phyloP scores from a whole-genome alignment of 106 monocot genomes.

The Acanthochlamys bracteata region DNA sequence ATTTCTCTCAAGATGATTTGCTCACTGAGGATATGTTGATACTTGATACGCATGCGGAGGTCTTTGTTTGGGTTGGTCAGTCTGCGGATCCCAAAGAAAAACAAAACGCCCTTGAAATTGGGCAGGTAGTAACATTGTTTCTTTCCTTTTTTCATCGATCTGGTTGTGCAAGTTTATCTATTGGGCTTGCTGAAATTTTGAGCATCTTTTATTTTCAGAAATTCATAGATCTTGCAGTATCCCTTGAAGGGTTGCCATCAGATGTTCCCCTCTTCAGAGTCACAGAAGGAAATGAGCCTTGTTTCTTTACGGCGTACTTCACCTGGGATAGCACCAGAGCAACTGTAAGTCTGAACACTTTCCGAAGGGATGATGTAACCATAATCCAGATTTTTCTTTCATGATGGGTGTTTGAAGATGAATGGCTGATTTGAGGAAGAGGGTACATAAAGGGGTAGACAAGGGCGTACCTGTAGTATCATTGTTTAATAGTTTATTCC shows the following conservation, averaged over 20 bases:
- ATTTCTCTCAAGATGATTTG: slow-evolving; percentile 91
- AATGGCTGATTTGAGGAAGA: no score
- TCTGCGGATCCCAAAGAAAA: slow-evolving; percentile 79
- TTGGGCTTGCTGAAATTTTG: no score
- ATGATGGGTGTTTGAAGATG: no score
- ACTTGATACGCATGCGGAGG: slow-evolving; percentile 78
- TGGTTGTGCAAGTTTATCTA: no score
- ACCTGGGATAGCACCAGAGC: slow-evolving; percentile 76
- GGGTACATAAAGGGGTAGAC: no score
- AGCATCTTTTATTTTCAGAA: slow-evolving; percentile 40
- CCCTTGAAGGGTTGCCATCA: slow-evolving; percentile 62
- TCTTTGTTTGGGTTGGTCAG: slow-evolving; percentile 95
- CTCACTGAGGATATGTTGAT: slow-evolving; percentile 86
- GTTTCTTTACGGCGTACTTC: slow-evolving; percentile 82
- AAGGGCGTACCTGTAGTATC: no score
- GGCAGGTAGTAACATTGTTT: slow-evolving; percentile 28
- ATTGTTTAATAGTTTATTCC: no score
- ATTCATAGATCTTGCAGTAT: slow-evolving; percentile 68
- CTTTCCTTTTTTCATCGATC: slow-evolving; percentile 1
- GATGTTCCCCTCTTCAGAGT: slow-evolving; percentile 86
- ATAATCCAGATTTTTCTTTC: no score
- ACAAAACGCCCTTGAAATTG: slow-evolving; percentile 68
- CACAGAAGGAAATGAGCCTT: slow-evolving; percentile 92
- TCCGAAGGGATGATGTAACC: no score
- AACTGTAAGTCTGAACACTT: slow-evolving; percentile 23